phyloP scores from a whole-genome alignment of 129 eudicot genomes.

The Saussurea involucrata region DNA sequence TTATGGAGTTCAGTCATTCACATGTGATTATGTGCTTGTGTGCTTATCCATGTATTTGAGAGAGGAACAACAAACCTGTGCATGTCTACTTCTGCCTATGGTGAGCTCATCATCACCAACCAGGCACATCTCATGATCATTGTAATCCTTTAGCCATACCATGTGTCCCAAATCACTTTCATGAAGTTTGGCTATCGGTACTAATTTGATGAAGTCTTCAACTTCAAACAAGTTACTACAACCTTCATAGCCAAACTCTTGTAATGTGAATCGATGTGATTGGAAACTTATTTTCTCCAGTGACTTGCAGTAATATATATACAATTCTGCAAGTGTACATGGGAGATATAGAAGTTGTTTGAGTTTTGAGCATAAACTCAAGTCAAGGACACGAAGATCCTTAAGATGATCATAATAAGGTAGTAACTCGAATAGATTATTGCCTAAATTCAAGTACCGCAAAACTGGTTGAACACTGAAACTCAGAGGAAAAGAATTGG shows the following conservation, averaged over 20 bases:
- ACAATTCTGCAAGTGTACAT: background rate
- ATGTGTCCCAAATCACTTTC: slow-evolving; percentile 12
- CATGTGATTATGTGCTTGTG: background rate
- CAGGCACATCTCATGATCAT: background rate
- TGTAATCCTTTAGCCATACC: slow-evolving; percentile 13
- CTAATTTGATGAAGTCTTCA: slow-evolving; percentile 14
- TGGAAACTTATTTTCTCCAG: slow-evolving; percentile 17
- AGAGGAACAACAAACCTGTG: background rate
- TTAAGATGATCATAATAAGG: slow-evolving; percentile 3
- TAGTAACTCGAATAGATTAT: background rate
- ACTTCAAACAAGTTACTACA: slow-evolving; percentile 4
- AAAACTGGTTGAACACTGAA: background rate
- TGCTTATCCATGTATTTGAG: background rate
- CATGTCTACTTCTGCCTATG: background rate
- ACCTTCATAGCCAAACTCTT: slow-evolving; percentile 12
- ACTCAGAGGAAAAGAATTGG: background rate
- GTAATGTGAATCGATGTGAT: slow-evolving; percentile 2
- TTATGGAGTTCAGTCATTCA: background rate
- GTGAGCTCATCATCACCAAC: slow-evolving; percentile 12
- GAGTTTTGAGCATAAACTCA: slow-evolving; percentile 2
- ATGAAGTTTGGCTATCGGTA: background rate
- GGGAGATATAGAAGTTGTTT: slow-evolving; percentile 11
- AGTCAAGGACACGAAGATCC: slow-evolving; percentile 19
- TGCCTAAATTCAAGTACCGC: background rate
- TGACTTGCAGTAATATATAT: background rate